Conservation (phyloP, 176 grass and related monocot genomes). For the Dendrocalamus sinicus region DNA sequence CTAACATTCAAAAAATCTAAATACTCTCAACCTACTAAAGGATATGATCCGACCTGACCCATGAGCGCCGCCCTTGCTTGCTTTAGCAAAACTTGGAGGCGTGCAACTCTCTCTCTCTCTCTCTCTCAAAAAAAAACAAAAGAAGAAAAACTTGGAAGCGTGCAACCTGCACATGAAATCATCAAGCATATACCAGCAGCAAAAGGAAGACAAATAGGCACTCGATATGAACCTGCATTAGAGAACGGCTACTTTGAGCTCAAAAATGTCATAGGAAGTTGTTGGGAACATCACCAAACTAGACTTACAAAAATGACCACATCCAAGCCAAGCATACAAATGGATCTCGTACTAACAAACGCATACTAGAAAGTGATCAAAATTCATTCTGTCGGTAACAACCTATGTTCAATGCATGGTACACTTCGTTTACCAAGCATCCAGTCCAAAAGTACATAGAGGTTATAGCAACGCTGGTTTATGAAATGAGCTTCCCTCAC, state of each 20-base stretch:
- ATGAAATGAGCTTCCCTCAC: not conserved
- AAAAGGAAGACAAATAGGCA: not conserved
- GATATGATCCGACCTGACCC: too few relatives aligned
- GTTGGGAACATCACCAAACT: not conserved
- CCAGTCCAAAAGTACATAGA: not conserved
- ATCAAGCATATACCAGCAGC: too few relatives aligned
- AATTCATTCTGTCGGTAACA: not conserved
- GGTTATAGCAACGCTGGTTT: not conserved
- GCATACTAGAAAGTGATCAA: not conserved
- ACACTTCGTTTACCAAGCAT: not conserved
- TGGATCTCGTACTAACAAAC: not conserved
- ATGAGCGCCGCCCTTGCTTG: not conserved
- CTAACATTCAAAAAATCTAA: too few relatives aligned
- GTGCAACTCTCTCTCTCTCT: too few relatives aligned
- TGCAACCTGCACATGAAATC: not conserved
- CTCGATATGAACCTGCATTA: not conserved
- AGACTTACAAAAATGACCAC: not conserved
- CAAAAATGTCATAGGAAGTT: not conserved
- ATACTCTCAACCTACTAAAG: too few relatives aligned
- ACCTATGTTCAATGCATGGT: not conserved
- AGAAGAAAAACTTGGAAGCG: not conserved
- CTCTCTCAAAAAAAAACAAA: too few relatives aligned
- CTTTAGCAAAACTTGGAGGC: not conserved
- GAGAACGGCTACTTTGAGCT: not conserved
- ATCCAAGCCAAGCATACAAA: not conserved